Evolutionary conservation across 73 alveolate genomes (phyloP).

Genomic region (Paramecium primaurelia): DNA sequence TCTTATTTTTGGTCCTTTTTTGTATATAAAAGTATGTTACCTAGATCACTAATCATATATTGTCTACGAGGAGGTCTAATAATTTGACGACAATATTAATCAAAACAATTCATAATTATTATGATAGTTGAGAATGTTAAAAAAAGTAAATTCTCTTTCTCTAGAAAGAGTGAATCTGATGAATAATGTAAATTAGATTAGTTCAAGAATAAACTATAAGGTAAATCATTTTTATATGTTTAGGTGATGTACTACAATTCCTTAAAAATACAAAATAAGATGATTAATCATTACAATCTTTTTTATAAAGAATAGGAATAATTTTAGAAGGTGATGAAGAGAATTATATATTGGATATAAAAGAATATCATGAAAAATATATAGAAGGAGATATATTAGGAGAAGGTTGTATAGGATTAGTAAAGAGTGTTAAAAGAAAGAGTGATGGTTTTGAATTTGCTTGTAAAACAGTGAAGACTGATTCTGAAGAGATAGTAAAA

Average conservation of each 20-base stretch:
- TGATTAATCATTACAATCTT: not conserved
- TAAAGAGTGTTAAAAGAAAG: constrained; percentile 41
- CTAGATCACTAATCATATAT: constrained; percentile 67
- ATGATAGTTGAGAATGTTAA: not conserved
- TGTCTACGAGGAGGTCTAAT: constrained; percentile 85
- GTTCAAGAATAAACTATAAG: constrained; percentile 27
- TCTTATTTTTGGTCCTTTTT: constrained; percentile 51
- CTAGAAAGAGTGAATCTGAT: constrained; percentile 1
- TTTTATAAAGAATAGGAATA: not conserved
- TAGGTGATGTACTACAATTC: not conserved
- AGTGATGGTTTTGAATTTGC: constrained; percentile 51
- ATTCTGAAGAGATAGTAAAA: constrained; percentile 45
- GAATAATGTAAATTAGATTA: not conserved
- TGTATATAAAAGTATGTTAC: not conserved
- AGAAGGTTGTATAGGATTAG: constrained; percentile 62
- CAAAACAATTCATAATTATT: constrained; percentile 46
- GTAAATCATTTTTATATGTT: not conserved
- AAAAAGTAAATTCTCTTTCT: constrained; percentile 15
- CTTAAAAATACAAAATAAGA: not conserved
- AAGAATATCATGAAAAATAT: not conserved
- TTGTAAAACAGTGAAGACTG: constrained; percentile 55
- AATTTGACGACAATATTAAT: constrained; percentile 73
- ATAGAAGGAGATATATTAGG: constrained; percentile 50
- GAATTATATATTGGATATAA: not conserved
- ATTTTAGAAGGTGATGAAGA: not conserved